These are phyloP conservation scores for Candolleomyces efflorescens DNA, from an alignment of 768 basidiomycete genomes.

Conservation along the genomic window DNA sequence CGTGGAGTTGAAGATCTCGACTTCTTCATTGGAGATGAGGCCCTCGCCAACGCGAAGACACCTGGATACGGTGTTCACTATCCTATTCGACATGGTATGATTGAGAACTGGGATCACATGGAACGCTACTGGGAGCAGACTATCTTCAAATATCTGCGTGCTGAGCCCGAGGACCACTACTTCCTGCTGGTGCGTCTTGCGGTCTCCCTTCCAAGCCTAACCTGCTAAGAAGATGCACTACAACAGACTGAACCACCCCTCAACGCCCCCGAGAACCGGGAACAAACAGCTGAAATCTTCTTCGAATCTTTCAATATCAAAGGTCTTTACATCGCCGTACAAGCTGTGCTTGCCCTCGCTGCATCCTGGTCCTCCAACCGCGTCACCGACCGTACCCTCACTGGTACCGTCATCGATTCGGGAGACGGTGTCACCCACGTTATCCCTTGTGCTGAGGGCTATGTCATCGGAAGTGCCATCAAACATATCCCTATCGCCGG, in stretches of 20 bases:
- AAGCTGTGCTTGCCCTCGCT: conserved; percentile 96
- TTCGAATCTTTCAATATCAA: conserved; percentile 99
- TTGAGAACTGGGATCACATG: conserved; percentile 99
- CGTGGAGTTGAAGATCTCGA: conserved; percentile 98
- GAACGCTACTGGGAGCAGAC: conserved; percentile 99
- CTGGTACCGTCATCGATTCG: conserved; percentile 97
- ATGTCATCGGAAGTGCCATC: conserved; percentile 98
- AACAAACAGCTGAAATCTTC: conserved; percentile 99
- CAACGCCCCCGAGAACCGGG: conserved; percentile 97
- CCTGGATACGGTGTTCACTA: conserved; percentile 92
- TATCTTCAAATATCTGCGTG: conserved; percentile 98
- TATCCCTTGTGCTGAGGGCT: conserved; percentile 93
- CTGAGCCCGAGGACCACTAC: conserved; percentile 98
- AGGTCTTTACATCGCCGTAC: conserved; percentile 97
- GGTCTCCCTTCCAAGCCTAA: neutral
- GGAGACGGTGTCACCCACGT: conserved; percentile 99
- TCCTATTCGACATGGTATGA: conserved; percentile 96
- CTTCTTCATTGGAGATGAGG: conserved; percentile 99
- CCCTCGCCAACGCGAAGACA: conserved; percentile 92
- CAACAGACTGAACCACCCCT: conserved; percentile 95
- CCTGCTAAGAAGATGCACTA: neutral
- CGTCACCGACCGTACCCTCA: conserved; percentile 86
- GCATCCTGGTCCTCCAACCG: conserved; percentile 95
- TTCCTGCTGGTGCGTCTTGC: conserved; percentile 79
- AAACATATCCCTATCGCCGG: conserved; percentile 99